Evolutionary conservation across 805 yeast species (phyloP), one percentile per base, ranked within the genome.

Genomic region (Nakazawaea wickerhamii): DNA sequence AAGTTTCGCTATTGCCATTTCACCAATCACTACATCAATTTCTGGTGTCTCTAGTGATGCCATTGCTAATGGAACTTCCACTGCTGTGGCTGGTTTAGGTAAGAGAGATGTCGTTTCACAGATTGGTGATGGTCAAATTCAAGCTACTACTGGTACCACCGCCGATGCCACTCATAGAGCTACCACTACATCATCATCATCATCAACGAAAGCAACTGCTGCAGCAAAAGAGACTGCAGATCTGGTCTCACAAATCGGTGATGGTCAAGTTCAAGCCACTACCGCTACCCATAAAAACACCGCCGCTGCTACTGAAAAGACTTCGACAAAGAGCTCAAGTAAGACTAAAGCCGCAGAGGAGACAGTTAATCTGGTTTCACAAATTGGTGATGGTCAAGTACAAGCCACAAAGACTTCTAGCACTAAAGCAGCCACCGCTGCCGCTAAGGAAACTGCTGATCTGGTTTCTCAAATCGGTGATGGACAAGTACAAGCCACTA

Each of bases 1-100:
- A 32, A 55, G 71, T 27, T 84, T 84, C 52, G 91, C 90, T 63
- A 81, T 84, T 53, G 84, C 82, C 40, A 77, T 83, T 44, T 68
- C 70, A 41, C 73, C 81, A 35, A 52, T 77, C 32, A 50, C 74
- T 19, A 25, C 45, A 3, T 36, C 44, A 17, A 32, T 36, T 27
- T 2, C 31, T 7, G 33, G 40, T 10, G 46, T 58, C 18, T 10
- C 38, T 14, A 35, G 21, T 23, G 21, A 30, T 19, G 34, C 60
- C 25, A 55, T 61, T 17, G 27, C 31, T 13, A 50, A 67, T 22
- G 38, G 58, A 26, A 45, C 58, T 23, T 37, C 65, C 31, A 40
- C 52, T 36, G 46, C 63, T 27, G 32, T 23, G 36, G 45, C 61
- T 30, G 57, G 63, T 40, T 40, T 55, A 30, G 39, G 53, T 21